phyloP scores from a whole-genome alignment of 1,139 yeast species.

The Saccharomyces hybrid region DNA sequence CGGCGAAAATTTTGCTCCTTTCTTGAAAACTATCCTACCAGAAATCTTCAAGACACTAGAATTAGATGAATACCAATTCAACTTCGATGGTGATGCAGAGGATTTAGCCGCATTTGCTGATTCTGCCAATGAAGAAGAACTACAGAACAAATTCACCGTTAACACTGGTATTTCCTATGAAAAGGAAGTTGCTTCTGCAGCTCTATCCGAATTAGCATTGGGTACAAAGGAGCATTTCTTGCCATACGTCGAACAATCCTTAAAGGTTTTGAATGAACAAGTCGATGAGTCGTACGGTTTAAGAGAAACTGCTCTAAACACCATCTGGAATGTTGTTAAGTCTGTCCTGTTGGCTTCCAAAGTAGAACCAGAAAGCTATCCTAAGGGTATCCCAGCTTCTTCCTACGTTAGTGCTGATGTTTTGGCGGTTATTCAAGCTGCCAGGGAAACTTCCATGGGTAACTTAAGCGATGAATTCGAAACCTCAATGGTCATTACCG shows the following conservation, averaged over 20 bases:
- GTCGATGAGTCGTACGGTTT: conserved; percentile 83
- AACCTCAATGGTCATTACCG: conserved; percentile 66
- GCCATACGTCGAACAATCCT: conserved; percentile 66
- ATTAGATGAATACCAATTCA: conserved; percentile 65
- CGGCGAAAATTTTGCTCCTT: conserved; percentile 81
- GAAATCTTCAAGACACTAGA: conserved; percentile 75
- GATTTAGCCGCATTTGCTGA: conserved; percentile 32
- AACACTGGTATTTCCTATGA: conserved; percentile 94
- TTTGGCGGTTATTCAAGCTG: conserved; percentile 52
- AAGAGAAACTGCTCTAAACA: conserved; percentile 76
- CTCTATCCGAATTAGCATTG: conserved; percentile 78
- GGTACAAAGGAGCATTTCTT: conserved; percentile 79
- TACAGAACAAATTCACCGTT: conserved; percentile 67
- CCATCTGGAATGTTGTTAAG: conserved; percentile 75
- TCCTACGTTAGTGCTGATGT: conserved; percentile 53
- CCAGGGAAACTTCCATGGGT: conserved; percentile 57
- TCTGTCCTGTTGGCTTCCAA: conserved; percentile 56
- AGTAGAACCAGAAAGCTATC: conserved; percentile 46
- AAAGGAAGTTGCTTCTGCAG: conserved; percentile 94
- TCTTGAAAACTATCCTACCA: conserved; percentile 75
- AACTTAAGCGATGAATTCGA: conserved; percentile 75
- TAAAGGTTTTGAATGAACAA: conserved; percentile 60
- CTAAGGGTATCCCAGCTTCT: conserved; percentile 64
- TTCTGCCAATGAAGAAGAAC: conserved; percentile 41
- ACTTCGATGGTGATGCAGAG: conserved; percentile 36